Base-by-base conservation (phyloP, 164 flowering plant species). In the Vitis labrusca region DNA sequence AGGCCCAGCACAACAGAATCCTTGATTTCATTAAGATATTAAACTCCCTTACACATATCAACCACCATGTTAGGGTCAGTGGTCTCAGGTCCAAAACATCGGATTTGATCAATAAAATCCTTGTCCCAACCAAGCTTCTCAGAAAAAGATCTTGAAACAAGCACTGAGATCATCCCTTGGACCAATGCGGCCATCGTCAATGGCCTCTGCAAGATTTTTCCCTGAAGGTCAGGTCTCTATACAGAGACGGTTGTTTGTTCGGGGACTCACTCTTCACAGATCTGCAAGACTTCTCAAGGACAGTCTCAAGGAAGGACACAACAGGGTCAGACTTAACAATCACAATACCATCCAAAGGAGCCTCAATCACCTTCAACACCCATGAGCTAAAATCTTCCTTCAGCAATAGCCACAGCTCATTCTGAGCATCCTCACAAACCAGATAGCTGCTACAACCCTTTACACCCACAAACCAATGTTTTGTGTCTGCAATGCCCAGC, bases 1-100 rank as follows among this genome's bases (percentile, higher is more conserved):
- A 76, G 83, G 81, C 9, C 87, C 89, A 53, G 87, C 82, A 84
- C 84, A 17, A 85, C 85, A 16, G 87, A 84, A 54, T 85, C 89
- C 80, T 85, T 85, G 32, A 85, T 85, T 82, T 85, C 89, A 63
- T 84, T 83, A 15, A 84, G 72, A 77, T 84, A 84, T 73, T 84
- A 85, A 12, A 85, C 89, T 72, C 87, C 89, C 79, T 85, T 85
- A 72, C 87, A 77, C 89, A 84, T 82, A 69, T 85, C 87, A n/a
- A 85, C 89, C 9, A 85, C 87, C 87, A 85, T 80, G 74, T 85
- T 85, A 9, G 89, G 86, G 2, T 87, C 89, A 29, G 83, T 82
- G 13, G 87, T 84, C 60, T 85, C 89, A 17, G 89, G 87, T 13
- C 89, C 87, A 71, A 85, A 85, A 67, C 83, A 78, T 87, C 89